Percentiles rank a stretch among this genome's conserved stretches.
phyloP scores from a whole-genome alignment of 768 basidiomycete genomes.

The Suillus paluster region DNA sequence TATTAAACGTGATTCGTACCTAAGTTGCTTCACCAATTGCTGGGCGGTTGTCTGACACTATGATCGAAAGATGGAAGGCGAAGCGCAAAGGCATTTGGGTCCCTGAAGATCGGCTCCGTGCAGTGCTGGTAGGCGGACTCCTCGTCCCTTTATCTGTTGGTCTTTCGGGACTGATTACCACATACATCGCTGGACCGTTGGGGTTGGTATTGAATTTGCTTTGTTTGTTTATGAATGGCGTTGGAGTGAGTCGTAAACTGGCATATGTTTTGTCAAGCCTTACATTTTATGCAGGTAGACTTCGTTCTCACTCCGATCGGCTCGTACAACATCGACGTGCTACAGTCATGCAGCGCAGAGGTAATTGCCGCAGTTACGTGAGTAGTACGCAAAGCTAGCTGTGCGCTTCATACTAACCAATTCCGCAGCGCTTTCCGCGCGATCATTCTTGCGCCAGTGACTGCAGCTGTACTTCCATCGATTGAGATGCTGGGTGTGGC shows the following conservation, averaged over 20 bases:
- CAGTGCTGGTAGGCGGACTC: constrained; percentile 44
- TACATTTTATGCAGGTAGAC: constrained; percentile 44
- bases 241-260: constrained; percentile 49
- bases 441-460: constrained; percentile 45
- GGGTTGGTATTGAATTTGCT: constrained; percentile 54
- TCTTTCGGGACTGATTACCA: constrained; percentile 47
- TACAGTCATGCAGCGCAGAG: constrained; percentile 63
- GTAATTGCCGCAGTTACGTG: constrained; percentile 57
- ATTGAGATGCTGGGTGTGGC: constrained; percentile 55
- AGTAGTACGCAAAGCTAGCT: constrained; percentile 19
- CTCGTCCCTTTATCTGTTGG: constrained; percentile 55
- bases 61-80: constrained; percentile 49
- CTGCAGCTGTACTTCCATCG: constrained; percentile 53
- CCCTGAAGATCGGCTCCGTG: constrained; percentile 34
- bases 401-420: neutral
- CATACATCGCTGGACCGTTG: constrained; percentile 47
- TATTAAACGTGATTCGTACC: neutral
- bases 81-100: constrained; percentile 35
- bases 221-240: constrained; percentile 59
- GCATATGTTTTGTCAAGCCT: neutral
- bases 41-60: constrained; percentile 56
- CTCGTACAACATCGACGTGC: constrained; percentile 62
- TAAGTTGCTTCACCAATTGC: constrained; percentile 61
- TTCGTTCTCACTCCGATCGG: constrained; percentile 55
- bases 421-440: constrained; percentile 51